phyloP scores from a whole-genome alignment of 139 green algal species.

The Chlorella sp. region DNA sequence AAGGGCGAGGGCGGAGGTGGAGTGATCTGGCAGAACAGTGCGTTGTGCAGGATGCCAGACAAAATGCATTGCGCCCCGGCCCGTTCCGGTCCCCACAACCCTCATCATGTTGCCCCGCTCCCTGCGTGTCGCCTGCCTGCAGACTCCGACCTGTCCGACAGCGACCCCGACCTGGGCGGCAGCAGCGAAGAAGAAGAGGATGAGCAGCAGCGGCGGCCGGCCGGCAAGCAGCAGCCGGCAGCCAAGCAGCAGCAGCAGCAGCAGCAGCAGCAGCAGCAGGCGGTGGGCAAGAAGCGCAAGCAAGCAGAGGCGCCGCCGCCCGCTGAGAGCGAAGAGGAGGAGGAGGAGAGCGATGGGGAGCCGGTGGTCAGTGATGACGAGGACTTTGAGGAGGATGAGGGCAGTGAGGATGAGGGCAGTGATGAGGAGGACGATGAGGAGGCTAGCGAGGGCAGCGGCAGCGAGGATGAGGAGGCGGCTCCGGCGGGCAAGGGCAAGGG shows the following conservation, averaged over 20 bases:
- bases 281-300: background rate
- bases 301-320: background rate
- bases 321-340: background rate
- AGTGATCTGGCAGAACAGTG: background rate
- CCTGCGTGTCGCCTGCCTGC: background rate
- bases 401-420: background rate
- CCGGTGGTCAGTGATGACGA: background rate
- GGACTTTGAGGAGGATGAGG: background rate
- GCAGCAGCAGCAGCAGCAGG: background rate
- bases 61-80: background rate
- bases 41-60: background rate
- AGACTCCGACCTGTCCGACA: background rate
- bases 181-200: conserved; percentile 3
- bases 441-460: background rate
- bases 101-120: background rate
- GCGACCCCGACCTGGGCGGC: background rate
- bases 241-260: conserved; percentile 19
- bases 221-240: background rate
- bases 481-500: background rate
- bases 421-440: conserved; percentile 16
- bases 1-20: background rate
- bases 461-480: conserved; percentile 15
- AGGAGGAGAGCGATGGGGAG: background rate
- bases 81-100: background rate
- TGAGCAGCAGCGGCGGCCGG: background rate